phyloP scores from a whole-genome alignment of 2,329 filamentous ascomycete genomes.

The Alternaria sp. region DNA sequence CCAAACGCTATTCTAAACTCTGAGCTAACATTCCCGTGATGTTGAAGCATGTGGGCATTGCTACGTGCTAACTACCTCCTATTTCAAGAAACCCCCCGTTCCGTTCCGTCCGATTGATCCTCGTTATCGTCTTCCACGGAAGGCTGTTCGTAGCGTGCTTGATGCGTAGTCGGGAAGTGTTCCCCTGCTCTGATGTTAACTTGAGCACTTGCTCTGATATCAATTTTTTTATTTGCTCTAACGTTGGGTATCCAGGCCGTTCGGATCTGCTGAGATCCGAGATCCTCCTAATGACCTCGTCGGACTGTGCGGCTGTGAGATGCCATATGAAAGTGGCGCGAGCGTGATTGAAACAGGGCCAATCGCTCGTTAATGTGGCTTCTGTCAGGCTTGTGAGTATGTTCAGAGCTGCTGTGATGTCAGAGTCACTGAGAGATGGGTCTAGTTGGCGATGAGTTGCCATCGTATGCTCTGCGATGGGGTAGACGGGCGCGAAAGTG shows the following conservation, averaged over 20 bases:
- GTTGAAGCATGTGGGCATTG: not conserved
- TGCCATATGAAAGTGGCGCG: not conserved
- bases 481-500: not conserved
- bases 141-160: not conserved
- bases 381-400: not conserved
- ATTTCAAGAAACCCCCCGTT: not conserved
- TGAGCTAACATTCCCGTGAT: not conserved
- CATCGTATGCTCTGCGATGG: not conserved
- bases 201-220: not conserved
- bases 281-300: not conserved
- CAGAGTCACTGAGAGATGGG: not conserved
- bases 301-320: not conserved
- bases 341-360: not conserved
- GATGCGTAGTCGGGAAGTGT: not conserved
- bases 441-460: not conserved
- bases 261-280: not conserved
- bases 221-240: not conserved
- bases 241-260: not conserved
- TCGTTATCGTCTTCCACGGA: not conserved
- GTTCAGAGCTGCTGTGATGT: not conserved
- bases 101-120: not conserved
- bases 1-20: not conserved
- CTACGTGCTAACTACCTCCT: not conserved
- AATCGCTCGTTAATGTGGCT: not conserved
- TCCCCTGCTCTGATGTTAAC: not conserved